Evolutionary conservation across 2,329 filamentous ascomycete species (phyloP).

Genomic region (Grosmannia huntii): DNA sequence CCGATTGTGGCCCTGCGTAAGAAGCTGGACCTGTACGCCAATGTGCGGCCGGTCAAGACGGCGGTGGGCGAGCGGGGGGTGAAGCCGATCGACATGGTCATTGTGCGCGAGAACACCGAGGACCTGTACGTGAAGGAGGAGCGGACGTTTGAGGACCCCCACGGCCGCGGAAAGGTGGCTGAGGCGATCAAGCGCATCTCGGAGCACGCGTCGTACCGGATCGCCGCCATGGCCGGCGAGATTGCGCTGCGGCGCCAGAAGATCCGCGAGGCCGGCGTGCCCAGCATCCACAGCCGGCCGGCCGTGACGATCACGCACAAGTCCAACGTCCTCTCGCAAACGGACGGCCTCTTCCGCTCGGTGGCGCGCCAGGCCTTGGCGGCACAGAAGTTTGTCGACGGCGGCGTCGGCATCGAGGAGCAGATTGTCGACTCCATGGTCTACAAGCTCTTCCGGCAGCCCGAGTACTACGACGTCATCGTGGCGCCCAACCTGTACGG

Average conservation of each 20-base stretch:
- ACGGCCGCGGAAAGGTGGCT: conserved; percentile 63
- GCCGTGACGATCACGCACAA: conserved; percentile 97
- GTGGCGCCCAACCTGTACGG: conserved; percentile 96
- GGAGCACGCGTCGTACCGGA: conserved; percentile 70
- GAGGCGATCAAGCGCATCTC: conserved; percentile 98
- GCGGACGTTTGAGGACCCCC: conserved; percentile 52
- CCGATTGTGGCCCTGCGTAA: conserved; percentile 96
- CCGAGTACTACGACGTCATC: conserved; percentile 90
- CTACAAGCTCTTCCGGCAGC: conserved; percentile 98
- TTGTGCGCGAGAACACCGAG: conserved; percentile 97
- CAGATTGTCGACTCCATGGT: conserved; percentile 99
- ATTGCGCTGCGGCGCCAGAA: conserved; percentile 81
- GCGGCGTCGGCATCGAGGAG: conserved; percentile 62
- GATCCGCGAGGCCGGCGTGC: conserved; percentile 46
- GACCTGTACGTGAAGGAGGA: conserved; percentile 98
- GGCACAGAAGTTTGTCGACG: conserved; percentile 42
- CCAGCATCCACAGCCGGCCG: conserved; percentile 52
- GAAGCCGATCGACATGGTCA: conserved; percentile 84
- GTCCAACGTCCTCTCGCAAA: conserved; percentile 92
- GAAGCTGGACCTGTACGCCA: conserved; percentile 88
- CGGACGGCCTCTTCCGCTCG: conserved; percentile 86
- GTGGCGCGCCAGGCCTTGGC: conserved; percentile 64
- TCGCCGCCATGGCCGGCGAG: conserved; percentile 86
- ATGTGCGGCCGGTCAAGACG: conserved; percentile 90
- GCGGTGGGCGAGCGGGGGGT: conserved; percentile 50